Evolutionary conservation across 176 grass and related monocot genomes (phyloP).

Genomic region (Oryza coarctata): DNA sequence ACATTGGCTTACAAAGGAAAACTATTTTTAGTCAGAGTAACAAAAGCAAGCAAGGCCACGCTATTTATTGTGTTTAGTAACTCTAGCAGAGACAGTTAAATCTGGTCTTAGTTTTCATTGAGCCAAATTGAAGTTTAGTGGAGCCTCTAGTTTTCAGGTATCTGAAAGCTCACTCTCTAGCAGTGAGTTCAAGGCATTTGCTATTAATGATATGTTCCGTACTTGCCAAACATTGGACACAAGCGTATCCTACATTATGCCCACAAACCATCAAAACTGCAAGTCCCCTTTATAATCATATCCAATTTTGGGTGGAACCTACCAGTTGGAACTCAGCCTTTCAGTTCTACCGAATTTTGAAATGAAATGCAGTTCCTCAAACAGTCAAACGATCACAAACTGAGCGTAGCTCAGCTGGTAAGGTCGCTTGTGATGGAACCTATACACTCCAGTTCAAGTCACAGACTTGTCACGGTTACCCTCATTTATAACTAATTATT

Average conservation of each 20-base stretch:
- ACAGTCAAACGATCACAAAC: neutral
- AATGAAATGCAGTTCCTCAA: neutral
- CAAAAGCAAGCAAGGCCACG: too few species aligned
- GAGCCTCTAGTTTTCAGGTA: neutral
- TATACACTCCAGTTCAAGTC: too few species aligned
- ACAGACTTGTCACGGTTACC: too few species aligned
- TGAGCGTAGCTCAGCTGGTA: too few species aligned
- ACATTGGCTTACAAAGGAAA: too few species aligned
- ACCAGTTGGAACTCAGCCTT: neutral
- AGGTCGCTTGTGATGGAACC: too few species aligned
- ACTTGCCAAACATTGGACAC: neutral
- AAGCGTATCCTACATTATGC: neutral
- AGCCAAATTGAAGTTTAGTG: too few species aligned
- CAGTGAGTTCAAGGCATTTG: neutral
- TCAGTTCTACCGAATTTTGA: neutral
- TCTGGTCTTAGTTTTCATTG: too few species aligned
- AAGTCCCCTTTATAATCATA: neutral
- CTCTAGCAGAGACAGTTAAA: too few species aligned
- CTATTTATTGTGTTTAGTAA: neutral
- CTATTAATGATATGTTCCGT: neutral
- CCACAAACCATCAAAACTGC: neutral
- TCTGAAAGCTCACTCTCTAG: neutral
- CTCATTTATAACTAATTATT: too few species aligned
- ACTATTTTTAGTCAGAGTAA: too few species aligned
- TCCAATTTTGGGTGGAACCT: neutral